Evolutionary conservation across 164 flowering plant species (phyloP).

Genomic region (Akebia trifoliata): DNA sequence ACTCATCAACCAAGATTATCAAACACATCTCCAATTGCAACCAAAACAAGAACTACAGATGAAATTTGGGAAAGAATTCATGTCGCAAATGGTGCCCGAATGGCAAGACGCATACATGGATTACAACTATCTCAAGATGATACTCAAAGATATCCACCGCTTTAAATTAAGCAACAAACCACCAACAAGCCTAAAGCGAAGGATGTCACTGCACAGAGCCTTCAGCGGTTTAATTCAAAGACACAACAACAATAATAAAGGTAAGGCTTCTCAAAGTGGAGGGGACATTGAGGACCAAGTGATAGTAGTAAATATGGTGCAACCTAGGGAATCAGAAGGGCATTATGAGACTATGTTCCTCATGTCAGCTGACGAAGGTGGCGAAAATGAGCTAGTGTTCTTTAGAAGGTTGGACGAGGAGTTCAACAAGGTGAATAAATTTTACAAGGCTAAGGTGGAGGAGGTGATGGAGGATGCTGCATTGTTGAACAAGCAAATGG

Average conservation of each 20-base stretch:
- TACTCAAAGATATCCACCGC: slow-evolving; percentile 18
- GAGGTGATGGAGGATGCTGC: slow-evolving; percentile 50
- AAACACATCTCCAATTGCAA: too few species aligned
- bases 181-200: slow-evolving; percentile 11
- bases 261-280: too few species aligned
- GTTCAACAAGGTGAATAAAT: slow-evolving; percentile 56
- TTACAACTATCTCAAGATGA: slow-evolving; percentile 18
- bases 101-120: slow-evolving; percentile 73
- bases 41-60: too few species aligned
- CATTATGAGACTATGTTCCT: slow-evolving; percentile 47
- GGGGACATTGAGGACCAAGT: slow-evolving; percentile 21
- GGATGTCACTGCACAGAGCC: slow-evolving; percentile 22
- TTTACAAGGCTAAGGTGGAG: slow-evolving; percentile 52
- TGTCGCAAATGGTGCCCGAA: slow-evolving; percentile 67
- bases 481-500: slow-evolving; percentile 57
- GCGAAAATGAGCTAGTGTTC: slow-evolving; percentile 44
- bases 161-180: slow-evolving; percentile 4
- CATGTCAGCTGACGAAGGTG: slow-evolving; percentile 47
- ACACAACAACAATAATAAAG: neutral
- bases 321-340: neutral
- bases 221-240: slow-evolving; percentile 24
- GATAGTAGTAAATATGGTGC: slow-evolving; percentile 15
- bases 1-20: too few species aligned
- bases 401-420: slow-evolving; percentile 63
- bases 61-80: slow-evolving; percentile 80